Percentiles rank a stretch among this genome's conserved stretches.
phyloP scores from a whole-genome alignment of 179 eudicot genomes.

The Nepenthes alata region DNA sequence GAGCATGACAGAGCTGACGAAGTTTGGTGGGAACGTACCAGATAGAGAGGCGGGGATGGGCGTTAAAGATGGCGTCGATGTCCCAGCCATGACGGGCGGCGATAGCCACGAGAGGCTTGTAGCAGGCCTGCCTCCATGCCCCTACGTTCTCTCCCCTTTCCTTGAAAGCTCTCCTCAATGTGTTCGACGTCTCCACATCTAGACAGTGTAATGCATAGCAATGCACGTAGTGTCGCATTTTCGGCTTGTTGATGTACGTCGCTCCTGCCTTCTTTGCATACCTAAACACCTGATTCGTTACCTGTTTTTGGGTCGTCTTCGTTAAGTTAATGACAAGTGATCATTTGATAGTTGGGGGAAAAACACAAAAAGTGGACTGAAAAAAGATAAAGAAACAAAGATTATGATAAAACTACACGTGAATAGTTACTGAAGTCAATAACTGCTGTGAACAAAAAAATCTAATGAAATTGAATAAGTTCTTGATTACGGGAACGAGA shows the following conservation, averaged over 20 bases:
- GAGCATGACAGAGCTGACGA: constrained; percentile 90
- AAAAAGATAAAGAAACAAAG: too few species aligned
- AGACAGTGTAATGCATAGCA: constrained; percentile 93
- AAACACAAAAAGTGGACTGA: too few species aligned
- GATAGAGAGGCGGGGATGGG: constrained; percentile 74
- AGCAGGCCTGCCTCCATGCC: constrained; percentile 84
- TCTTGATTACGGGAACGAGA: too few species aligned
- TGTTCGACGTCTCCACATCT: constrained; percentile 67
- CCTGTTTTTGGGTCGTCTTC: constrained; percentile 23
- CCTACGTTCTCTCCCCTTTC: constrained; percentile 89
- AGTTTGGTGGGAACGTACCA: constrained; percentile 98
- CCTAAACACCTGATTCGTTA: constrained; percentile 88
- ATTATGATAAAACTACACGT: too few species aligned
- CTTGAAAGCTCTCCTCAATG: constrained; percentile 60
- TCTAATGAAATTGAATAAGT: too few species aligned
- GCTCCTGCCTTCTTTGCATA: constrained; percentile 91
- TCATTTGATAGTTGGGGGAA: too few species aligned
- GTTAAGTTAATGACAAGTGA: too few species aligned
- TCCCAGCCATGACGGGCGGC: constrained; percentile 83
- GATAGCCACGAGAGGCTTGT: constrained; percentile 70
- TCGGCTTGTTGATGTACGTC: constrained; percentile 95
- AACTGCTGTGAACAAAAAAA: too few species aligned
- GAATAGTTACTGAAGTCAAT: too few species aligned
- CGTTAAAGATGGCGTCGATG: constrained; percentile 73
- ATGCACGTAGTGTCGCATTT: constrained; percentile 95